phyloP scores from a whole-genome alignment of 2,329 filamentous ascomycete genomes.

The Colletotrichum camelliae region DNA sequence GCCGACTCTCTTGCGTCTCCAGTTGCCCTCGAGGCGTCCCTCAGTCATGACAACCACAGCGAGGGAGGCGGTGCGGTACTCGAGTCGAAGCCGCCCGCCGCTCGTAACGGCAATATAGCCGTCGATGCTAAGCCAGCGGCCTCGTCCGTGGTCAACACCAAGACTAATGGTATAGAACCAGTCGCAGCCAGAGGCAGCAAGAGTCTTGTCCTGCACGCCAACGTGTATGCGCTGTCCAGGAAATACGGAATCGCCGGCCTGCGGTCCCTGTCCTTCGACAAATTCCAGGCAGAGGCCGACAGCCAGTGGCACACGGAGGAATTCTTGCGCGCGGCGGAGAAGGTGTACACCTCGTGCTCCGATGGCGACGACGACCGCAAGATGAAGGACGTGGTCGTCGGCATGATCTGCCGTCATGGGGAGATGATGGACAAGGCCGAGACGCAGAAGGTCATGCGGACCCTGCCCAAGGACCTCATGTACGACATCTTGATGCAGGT shows the following conservation, averaged over 20 bases:
- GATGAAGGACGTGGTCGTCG: conserved; percentile 7
- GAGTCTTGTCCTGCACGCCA: conserved; percentile 2
- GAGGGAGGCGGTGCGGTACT: neutral
- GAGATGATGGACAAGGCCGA: conserved; percentile 5
- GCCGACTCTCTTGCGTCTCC: neutral
- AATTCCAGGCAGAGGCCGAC: conserved; percentile 2
- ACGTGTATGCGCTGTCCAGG: conserved; percentile 1
- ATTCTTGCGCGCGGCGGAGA: conserved; percentile 4
- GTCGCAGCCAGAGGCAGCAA: neutral
- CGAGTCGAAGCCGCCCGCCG: neutral
- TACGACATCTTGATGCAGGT: conserved; percentile 5
- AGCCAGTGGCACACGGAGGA: conserved; percentile 12
- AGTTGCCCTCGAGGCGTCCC: neutral
- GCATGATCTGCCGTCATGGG: conserved; percentile 4
- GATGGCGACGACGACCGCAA: neutral
- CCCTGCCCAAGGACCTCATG: conserved; percentile 7
- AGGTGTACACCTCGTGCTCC: neutral
- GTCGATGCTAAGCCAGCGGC: neutral
- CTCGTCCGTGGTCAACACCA: neutral
- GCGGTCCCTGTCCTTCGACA: neutral
- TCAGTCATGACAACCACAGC: neutral
- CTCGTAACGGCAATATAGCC: neutral
- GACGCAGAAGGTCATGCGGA: conserved; percentile 4
- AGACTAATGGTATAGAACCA: neutral
- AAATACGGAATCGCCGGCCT: conserved; percentile 3